Conservation (phyloP, 2,329 filamentous ascomycete species). For the Fusarium nygamai region DNA sequence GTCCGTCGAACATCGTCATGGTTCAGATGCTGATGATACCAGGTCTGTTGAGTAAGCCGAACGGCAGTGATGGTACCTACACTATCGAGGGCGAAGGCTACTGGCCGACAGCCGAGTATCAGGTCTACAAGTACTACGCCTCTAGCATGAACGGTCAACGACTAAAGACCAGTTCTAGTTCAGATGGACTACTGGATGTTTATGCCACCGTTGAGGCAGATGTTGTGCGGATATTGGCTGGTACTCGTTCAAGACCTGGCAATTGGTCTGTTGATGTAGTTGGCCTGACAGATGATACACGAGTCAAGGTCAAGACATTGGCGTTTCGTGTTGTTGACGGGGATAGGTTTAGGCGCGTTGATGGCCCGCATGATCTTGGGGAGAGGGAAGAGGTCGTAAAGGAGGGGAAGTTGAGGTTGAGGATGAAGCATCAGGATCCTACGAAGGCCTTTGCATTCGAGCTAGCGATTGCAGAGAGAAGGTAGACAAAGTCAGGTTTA, state of each 20-base stretch:
- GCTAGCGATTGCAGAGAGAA: accelerated
- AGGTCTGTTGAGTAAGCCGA: slow-evolving; percentile 17
- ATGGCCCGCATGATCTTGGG: neutral
- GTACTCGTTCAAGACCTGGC: slow-evolving; percentile 2
- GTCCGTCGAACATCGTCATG: accelerated
- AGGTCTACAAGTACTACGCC: slow-evolving; percentile 31
- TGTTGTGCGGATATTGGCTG: neutral
- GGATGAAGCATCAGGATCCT: neutral
- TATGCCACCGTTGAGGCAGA: slow-evolving; percentile 1
- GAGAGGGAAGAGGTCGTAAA: neutral
- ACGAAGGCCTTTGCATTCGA: slow-evolving; percentile 10
- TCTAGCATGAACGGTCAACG: slow-evolving; percentile 3
- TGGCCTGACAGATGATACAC: neutral
- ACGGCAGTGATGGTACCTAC: neutral
- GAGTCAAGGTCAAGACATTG: neutral
- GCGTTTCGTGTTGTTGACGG: neutral
- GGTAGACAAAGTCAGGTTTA: accelerated
- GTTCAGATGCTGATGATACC: accelerated
- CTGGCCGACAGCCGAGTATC: slow-evolving; percentile 20
- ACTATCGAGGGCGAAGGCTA: slow-evolving; percentile 7
- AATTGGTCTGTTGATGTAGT: neutral
- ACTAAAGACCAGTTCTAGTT: neutral
- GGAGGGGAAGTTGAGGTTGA: neutral
- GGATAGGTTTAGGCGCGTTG: neutral
- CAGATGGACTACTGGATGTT: neutral